Base-by-base conservation (phyloP, 2,329 filamentous ascomycete species). In the Drechmeria coniospora region DNA sequence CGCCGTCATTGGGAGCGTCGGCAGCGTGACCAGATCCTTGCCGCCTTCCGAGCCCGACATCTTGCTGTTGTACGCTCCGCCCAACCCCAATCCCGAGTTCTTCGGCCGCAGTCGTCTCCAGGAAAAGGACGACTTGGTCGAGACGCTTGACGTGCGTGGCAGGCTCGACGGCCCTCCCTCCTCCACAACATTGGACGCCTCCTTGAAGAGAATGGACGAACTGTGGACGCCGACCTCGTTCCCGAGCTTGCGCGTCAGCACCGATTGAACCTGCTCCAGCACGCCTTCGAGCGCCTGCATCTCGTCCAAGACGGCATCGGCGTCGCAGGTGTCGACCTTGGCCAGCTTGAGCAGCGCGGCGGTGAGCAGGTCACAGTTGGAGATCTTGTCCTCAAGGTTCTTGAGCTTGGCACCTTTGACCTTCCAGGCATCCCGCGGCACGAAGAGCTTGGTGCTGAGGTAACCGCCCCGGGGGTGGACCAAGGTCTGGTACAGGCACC, bases 321-420 rank as follows among this genome's bases (percentile, higher is more conserved):
- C 86, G 47, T 98, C 87, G 36, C 74, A 78, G 0, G 79, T 90
- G 43, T 98, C 83, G 1, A 93, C 84, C 36, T 74, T 69, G 6
- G 75, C 72, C 20, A 98, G 66, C 47, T 86, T 90, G 31, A 83
- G 65, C 17, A 98, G 60, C 8, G 87, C 86, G 1, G 86, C 83
- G 1, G 87, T 95, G 27, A 98, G 65, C 28, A 83, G 65, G 50
- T 98, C 90, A 49, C 86, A 94, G 36, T 84, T 83, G 9, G 81
- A 70, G 29, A 94, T 76, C 58, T 98, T 98, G 43, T 98, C 90
- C 38, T 98, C 90, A 1, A 95, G 47, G 19, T 76, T 77, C 55
- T 84, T 90, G 15, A 98, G 64, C 54, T 93, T 95, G 29, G 94
- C 86, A 16, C 82, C 84, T 46, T 87, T 87, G 6, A 94, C 86